Percentiles rank a stretch among this genome's conserved stretches.
These are phyloP conservation scores for Vigna radiata DNA, from an alignment of 306 rosid genomes.

Conservation along the genomic window DNA sequence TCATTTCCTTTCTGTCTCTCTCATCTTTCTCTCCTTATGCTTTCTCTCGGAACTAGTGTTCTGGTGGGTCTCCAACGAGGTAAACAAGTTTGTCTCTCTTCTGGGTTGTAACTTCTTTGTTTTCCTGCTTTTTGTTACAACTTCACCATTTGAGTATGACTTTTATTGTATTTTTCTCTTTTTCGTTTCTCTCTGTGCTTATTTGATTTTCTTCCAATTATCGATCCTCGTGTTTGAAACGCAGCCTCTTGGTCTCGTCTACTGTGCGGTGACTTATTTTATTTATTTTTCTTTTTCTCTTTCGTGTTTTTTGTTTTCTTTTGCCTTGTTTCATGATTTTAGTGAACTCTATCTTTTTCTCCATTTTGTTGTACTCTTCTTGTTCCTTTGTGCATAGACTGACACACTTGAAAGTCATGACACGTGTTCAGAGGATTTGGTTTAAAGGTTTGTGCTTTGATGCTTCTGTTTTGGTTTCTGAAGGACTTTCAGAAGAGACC, in stretches of 20 bases:
- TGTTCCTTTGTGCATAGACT: slow-evolving; percentile 1
- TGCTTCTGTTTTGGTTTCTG: slow-evolving; percentile 45
- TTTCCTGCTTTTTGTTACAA: background rate
- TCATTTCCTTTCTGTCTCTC: background rate
- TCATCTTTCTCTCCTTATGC: slow-evolving; percentile 15
- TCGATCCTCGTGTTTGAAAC: slow-evolving; percentile 9
- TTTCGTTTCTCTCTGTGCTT: no score
- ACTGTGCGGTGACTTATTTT: background rate
- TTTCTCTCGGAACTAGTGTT: slow-evolving; percentile 30
- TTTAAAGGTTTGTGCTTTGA: slow-evolving; percentile 5
- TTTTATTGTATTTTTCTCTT: background rate
- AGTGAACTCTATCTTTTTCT: background rate
- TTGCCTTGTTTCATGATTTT: background rate
- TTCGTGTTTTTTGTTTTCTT: background rate
- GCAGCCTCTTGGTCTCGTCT: background rate
- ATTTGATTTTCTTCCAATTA: background rate
- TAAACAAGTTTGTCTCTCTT: slow-evolving; percentile 32
- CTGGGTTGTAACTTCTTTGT: background rate
- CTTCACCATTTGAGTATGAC: background rate
- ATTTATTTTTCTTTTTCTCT: background rate
- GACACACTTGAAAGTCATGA: background rate
- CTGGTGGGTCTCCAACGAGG: slow-evolving; percentile 39
- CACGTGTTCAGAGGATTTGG: slow-evolving; percentile 38
- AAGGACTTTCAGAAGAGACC: slow-evolving; percentile 41
- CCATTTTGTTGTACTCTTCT: slow-evolving; percentile 3